These are phyloP conservation scores for Ocimum tenuiflorum DNA, from an alignment of 257 asterid species.

Conservation along the genomic window DNA sequence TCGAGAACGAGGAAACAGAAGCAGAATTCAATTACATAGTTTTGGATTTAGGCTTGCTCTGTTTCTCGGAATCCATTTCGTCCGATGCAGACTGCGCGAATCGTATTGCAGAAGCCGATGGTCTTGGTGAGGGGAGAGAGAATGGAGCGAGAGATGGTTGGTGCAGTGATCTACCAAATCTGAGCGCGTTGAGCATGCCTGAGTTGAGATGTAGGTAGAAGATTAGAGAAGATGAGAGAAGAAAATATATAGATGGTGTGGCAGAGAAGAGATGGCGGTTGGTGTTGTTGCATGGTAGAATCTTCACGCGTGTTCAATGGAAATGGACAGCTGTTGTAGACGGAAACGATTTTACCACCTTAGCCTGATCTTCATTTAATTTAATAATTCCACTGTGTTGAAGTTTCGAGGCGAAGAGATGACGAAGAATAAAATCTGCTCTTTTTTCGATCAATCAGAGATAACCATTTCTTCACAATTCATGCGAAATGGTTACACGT, in stretches of 20 bases:
- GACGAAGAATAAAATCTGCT: too few relatives aligned
- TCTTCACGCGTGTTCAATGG: not conserved
- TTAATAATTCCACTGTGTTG: too few relatives aligned
- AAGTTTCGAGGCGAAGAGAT: too few relatives aligned
- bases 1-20: not conserved
- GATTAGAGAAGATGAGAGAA: not conserved
- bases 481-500: too few relatives aligned
- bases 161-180: not conserved
- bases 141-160: not conserved
- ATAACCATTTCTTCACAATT: too few relatives aligned
- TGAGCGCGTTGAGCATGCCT: not conserved
- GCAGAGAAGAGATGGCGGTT: too few relatives aligned
- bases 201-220: not conserved
- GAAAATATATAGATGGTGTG: not conserved
- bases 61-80: slow-evolving; percentile 1
- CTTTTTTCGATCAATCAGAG: too few relatives aligned
- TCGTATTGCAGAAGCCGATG: not conserved
- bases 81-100: not conserved
- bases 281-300: not conserved
- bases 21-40: not conserved
- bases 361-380: too few relatives aligned
- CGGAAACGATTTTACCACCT: too few relatives aligned
- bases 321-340: not conserved
- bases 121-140: not conserved
- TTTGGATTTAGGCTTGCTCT: not conserved